Evolutionary conservation across 129 eudicot genomes (phyloP).

Genomic region (Arctium minus): DNA sequence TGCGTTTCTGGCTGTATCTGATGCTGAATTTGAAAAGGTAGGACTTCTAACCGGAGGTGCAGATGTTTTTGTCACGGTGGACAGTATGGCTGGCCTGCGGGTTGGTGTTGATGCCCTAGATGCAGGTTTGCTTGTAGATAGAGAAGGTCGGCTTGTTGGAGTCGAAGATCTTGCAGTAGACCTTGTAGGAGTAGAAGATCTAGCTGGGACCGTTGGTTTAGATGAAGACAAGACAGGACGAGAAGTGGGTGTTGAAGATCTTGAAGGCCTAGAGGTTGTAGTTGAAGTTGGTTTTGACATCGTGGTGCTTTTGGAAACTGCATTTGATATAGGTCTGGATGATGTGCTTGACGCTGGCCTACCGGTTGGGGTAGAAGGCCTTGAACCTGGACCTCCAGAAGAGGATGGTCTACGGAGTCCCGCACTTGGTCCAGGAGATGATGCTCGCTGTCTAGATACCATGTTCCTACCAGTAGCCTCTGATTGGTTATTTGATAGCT

Average conservation of each 20-base stretch:
- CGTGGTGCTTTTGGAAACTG: slow-evolving; percentile 35
- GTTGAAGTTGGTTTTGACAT: slow-evolving; percentile 36
- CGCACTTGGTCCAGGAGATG: slow-evolving; percentile 54
- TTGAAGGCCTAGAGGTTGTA: slow-evolving; percentile 44
- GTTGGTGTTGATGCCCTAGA: slow-evolving; percentile 78
- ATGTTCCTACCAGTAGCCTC: slow-evolving; percentile 57
- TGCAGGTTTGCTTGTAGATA: slow-evolving; percentile 48
- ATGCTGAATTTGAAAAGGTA: slow-evolving; percentile 29
- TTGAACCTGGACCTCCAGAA: slow-evolving; percentile 67
- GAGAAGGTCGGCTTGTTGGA: slow-evolving; percentile 56
- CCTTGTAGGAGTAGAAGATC: slow-evolving; percentile 71
- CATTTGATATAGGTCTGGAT: slow-evolving; percentile 43
- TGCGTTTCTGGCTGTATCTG: slow-evolving; percentile 33
- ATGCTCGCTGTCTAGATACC: slow-evolving; percentile 52
- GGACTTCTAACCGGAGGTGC: slow-evolving; percentile 42
- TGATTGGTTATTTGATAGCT: slow-evolving; percentile 71
- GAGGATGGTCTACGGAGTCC: slow-evolving; percentile 76
- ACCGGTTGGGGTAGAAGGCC: slow-evolving; percentile 79
- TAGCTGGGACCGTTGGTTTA: slow-evolving; percentile 43
- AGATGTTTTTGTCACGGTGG: slow-evolving; percentile 43
- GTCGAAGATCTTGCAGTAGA: slow-evolving; percentile 70
- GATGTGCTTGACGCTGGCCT: slow-evolving; percentile 52
- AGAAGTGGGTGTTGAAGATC: slow-evolving; percentile 72
- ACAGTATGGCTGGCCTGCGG: slow-evolving; percentile 50
- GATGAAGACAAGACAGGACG: slow-evolving; percentile 46